Base-by-base conservation (phyloP, 352 stramenopile genomes). In the Phytophthora uliginosa region DNA sequence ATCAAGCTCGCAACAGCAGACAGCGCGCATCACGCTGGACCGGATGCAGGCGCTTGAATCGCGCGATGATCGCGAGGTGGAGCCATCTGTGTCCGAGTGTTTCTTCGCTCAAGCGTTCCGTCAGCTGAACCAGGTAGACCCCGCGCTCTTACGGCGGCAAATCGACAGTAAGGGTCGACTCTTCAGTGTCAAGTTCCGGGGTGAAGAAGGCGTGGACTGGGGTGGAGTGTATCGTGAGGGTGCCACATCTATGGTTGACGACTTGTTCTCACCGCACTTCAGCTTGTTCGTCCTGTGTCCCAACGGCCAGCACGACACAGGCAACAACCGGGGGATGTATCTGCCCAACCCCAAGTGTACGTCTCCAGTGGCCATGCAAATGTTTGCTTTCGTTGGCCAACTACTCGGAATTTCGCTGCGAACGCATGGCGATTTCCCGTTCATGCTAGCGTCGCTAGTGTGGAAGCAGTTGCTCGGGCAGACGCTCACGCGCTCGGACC, bases 311-410 rank as follows among this genome's bases (percentile, higher is more conserved):
- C 90, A 96, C 63, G 88, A 97, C 71, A 96, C 86, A 4, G 91
- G 91, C 63, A 85, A 80, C 42, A 96, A 96, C 67, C 86, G 90
- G 13, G 86, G 84, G 54, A 97, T 96, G 89, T 97, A 97, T 69
- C 54, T 97, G 33, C 90, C 91, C 38, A 97, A 97, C 60, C 88
- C 88, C 9, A 95, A 95, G 66, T 97, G 91, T 63, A 95, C 88
- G 63, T 96, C 91, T 20, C 91, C 89, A 10, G 86, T 96, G 20
- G 89, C 90, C 0, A 95, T 94, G 64, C 85, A 97, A 71, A 98
- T 98, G 95, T 98, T 93, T 36, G 85, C 95, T 51, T 99, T 99
- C 76, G 90, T 98, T 5, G 96, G 96, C 15, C 98, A 98, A 70
- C 66, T 99, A 18, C 83, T 99, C 36, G 96, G 96, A 20, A 97